phyloP scores from a whole-genome alignment of 805 yeast species.

The Sugiyamaella chiloensis region DNA sequence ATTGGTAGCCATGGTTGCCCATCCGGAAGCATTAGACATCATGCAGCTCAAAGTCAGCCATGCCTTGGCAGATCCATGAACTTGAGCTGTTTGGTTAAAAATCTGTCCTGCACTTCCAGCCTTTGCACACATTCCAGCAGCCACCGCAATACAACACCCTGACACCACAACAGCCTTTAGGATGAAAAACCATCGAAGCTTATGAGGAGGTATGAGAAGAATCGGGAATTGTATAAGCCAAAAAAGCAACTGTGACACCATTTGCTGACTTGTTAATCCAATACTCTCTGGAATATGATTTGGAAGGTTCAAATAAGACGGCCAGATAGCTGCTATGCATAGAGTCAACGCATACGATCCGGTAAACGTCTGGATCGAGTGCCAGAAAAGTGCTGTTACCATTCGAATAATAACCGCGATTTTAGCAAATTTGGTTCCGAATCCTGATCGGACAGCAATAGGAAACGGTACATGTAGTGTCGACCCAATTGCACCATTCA shows the following conservation, averaged over 20 bases:
- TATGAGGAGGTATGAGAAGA: constrained; percentile 76
- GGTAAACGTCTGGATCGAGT: constrained; percentile 20
- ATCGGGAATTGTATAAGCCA: constrained; percentile 80
- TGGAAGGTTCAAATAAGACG: constrained; percentile 27
- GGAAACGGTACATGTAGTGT: constrained; percentile 29
- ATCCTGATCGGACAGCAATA: constrained; percentile 23
- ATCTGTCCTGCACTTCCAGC: constrained; percentile 76
- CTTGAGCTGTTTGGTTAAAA: constrained; percentile 48
- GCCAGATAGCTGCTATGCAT: constrained; percentile 21
- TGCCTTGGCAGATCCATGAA: constrained; percentile 23
- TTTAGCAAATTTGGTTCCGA: constrained; percentile 23
- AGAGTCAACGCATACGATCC: constrained; percentile 20
- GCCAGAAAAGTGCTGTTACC: constrained; percentile 24
- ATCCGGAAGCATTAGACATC: constrained; percentile 28
- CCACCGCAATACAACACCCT: constrained; percentile 73
- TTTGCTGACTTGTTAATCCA: constrained; percentile 55
- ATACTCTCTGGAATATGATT: constrained; percentile 61
- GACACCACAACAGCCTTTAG: constrained; percentile 76
- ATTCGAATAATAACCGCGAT: constrained; percentile 21
- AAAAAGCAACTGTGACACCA: constrained; percentile 71
- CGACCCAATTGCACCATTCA: constrained; percentile 22
- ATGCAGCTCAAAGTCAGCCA: constrained; percentile 25
- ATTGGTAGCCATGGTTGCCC: constrained; percentile 31
- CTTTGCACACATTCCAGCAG: constrained; percentile 77
- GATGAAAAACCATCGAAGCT: constrained; percentile 77